Conservation (phyloP, 2,329 filamentous ascomycete species). For the Pestalotiopsis sp. region DNA sequence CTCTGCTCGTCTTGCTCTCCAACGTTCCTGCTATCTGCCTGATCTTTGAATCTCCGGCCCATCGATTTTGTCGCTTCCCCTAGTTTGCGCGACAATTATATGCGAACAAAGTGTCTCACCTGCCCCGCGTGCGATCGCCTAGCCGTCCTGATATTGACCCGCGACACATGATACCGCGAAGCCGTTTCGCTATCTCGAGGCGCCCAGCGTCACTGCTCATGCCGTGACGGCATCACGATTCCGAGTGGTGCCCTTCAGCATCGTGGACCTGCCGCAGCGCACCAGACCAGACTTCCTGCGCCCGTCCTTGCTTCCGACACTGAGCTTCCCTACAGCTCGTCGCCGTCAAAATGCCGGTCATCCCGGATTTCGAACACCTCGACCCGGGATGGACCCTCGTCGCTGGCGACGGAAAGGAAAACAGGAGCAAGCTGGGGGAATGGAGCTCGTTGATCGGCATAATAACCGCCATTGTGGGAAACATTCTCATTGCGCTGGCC, state of each 20-base stretch:
- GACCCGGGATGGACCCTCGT: conserved; percentile 20
- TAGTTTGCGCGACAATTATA: not conserved
- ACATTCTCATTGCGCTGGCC: conserved; percentile 91
- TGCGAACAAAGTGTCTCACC: not conserved
- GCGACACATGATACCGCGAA: conserved; percentile 11
- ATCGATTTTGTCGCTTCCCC: not conserved
- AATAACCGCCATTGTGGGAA: conserved; percentile 87
- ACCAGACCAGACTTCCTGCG: not conserved
- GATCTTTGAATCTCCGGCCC: not conserved
- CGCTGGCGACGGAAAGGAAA: conserved; percentile 30
- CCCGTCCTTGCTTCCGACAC: not conserved
- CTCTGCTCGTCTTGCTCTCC: not conserved
- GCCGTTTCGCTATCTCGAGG: not conserved
- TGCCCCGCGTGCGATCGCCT: not conserved
- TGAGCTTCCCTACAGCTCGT: conserved; percentile 16
- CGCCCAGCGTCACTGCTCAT: conserved; percentile 9
- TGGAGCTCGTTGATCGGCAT: conserved; percentile 98
- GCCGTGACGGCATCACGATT: conserved; percentile 5
- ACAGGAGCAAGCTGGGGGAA: conserved; percentile 57
- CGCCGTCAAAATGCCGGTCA: conserved; percentile 13
- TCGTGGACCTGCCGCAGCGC: not conserved
- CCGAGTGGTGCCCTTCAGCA: not conserved
- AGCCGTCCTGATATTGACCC: not conserved
- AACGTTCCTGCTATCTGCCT: not conserved
- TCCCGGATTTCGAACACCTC: conserved; percentile 17